A percentile compares a stretch with the other conserved stretches of the same genome.
Evolutionary conservation across 768 basidiomycete genomes (phyloP).

Genomic region (Rubroboletus satanas): DNA sequence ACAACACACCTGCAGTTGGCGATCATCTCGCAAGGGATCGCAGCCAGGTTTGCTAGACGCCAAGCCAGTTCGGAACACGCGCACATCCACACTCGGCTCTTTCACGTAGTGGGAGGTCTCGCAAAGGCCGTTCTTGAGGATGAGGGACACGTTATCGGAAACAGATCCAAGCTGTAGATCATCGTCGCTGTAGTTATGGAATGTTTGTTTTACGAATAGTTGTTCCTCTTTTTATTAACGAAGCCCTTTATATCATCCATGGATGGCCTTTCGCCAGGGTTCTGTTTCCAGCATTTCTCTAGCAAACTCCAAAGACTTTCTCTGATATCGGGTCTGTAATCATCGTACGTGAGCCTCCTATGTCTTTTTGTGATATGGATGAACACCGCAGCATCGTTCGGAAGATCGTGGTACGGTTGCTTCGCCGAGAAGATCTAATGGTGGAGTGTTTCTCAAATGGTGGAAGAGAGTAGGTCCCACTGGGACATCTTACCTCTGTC

Average conservation of each 20-base stretch:
- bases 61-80: constrained; percentile 89
- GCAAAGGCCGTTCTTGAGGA: constrained; percentile 60
- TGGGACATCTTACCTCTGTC: constrained; percentile 28
- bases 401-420: constrained; percentile 18
- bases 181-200: not conserved
- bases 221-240: constrained; percentile 19
- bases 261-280: constrained; percentile 8
- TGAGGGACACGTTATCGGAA: constrained; percentile 35
- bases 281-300: constrained; percentile 17
- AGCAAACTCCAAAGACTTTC: constrained; percentile 20
- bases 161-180: constrained; percentile 27
- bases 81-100: constrained; percentile 38
- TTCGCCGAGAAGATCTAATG: constrained; percentile 24
- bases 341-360: constrained; percentile 15
- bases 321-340: constrained; percentile 17
- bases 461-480: not conserved
- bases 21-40: constrained; percentile 86
- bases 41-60: constrained; percentile 76
- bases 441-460: not conserved
- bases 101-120: constrained; percentile 60
- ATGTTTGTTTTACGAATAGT: constrained; percentile 3
- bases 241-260: constrained; percentile 15
- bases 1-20: constrained; percentile 46
- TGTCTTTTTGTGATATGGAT: constrained; percentile 10
- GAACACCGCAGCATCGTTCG: constrained; percentile 17